Conservation (phyloP, 2,329 filamentous ascomycete species). For the Sarocladiaceae sp. region DNA sequence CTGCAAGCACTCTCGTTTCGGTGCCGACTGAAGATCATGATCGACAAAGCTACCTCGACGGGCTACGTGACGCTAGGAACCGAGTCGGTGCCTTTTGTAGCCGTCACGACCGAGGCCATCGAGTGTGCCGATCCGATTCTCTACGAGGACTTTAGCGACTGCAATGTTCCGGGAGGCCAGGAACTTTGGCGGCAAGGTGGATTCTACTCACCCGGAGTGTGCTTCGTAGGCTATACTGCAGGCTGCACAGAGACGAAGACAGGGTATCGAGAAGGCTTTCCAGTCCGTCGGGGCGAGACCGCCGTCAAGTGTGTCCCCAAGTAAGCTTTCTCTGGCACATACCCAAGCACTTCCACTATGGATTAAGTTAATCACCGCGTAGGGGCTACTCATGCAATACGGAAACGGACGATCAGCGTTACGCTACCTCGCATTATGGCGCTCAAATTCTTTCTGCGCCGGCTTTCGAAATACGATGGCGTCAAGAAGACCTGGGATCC, state of each 20-base stretch:
- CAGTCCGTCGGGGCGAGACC: conserved; percentile 20
- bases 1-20: too few species aligned
- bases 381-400: conserved; percentile 20
- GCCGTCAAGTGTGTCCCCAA: conserved; percentile 23
- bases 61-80: not conserved
- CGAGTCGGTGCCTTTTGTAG: conserved; percentile 16
- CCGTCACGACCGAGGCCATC: conserved; percentile 19
- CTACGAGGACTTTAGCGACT: conserved; percentile 17
- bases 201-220: conserved; percentile 26
- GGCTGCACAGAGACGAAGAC: conserved; percentile 20
- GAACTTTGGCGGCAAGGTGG: conserved; percentile 21
- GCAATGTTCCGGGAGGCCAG: conserved; percentile 18
- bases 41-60: not conserved
- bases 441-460: conserved; percentile 21
- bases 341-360: too few species aligned
- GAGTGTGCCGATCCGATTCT: conserved; percentile 18
- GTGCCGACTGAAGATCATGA: not conserved
- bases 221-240: conserved; percentile 22
- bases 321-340: conserved; percentile 14
- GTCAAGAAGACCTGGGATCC: conserved; percentile 15
- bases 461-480: conserved; percentile 26
- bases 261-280: conserved; percentile 14
- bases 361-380: too few species aligned
- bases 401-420: conserved; percentile 17
- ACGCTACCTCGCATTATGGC: conserved; percentile 16